Evolutionary conservation across 371 early-diverging fungal species (phyloP), one percentile per base, ranked within the genome.

Genomic region (Sporodiniella umbellata): DNA sequence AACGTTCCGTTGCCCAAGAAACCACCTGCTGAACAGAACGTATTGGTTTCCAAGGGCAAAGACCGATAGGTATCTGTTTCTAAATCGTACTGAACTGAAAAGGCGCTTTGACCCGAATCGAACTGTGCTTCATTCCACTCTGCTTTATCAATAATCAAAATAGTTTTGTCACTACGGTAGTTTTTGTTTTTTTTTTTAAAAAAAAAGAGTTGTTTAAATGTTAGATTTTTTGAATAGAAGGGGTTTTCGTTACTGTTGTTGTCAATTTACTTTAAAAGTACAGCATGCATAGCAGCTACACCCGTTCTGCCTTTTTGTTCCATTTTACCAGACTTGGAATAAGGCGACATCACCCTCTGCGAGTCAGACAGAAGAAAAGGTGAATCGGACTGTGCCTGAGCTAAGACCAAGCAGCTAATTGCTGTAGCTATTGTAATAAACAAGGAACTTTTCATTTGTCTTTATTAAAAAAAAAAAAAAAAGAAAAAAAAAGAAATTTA

Each of bases 1-100:
- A 84, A 61, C 2, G 76, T 81, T 14, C 82, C 82, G 28, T 84
- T 79, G 5, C 49, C 67, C 24, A 81, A 59, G 51, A 79, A 80
- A 12, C 80, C 79, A 42, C 84, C 84, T 6, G 75, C 81, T 3
- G 82, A 81, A 49, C 84, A 84, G 46, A 84, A 84, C 4, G 82
- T 84, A 45, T 84, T 84, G 31, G 84, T 81, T 15, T 72, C 62
- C 12, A 81, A 53, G 30, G 66, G 54, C 2, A 84, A 45, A 15
- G 68, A 47, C 35, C 82, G 61, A 54, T 69, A 78, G 15, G 42
- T 49, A 42, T 80, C 64, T 3, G 67, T 75, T 7, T 62, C 64
- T 2, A 80, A 39, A 49, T 84, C 75, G 48, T 81, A 84, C 38
- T 76, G 67, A 12, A 65, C 66, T 1, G 79, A 73, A 51, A 63